A percentile compares a stretch with the other conserved stretches of the same genome.
Conservation (phyloP, 1,139 yeast genomes). For the Zhuliangozyma parablackwelliae region DNA sequence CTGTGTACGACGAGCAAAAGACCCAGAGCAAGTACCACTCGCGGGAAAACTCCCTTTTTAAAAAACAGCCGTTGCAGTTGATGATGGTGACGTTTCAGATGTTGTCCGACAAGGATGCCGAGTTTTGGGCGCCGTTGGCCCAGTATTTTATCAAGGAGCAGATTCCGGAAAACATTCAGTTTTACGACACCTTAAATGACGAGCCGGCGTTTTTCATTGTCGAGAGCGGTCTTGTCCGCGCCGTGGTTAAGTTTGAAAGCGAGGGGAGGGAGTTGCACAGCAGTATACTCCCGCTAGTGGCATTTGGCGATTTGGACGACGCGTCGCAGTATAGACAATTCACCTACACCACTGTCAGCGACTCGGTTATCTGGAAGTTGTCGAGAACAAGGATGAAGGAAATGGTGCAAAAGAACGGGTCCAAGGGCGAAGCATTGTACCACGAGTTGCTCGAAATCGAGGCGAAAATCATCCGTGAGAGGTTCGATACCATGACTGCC, state of each 20-base stretch:
- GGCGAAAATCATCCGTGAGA: slow-evolving; percentile 61
- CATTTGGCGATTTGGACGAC: slow-evolving; percentile 68
- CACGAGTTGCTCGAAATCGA: slow-evolving; percentile 66
- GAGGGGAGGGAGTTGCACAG: slow-evolving; percentile 62
- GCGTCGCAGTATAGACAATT: slow-evolving; percentile 36
- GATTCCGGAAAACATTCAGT: slow-evolving; percentile 45
- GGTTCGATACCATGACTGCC: slow-evolving; percentile 71
- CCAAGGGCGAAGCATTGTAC: slow-evolving; percentile 51
- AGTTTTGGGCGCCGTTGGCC: slow-evolving; percentile 59
- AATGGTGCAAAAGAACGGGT: slow-evolving; percentile 29
- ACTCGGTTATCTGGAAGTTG: slow-evolving; percentile 71
- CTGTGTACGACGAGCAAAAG: slow-evolving; percentile 41
- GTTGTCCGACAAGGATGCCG: slow-evolving; percentile 53
- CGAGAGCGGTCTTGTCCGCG: slow-evolving; percentile 74
- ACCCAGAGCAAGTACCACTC: slow-evolving; percentile 27
- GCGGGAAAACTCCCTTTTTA: slow-evolving; percentile 26
- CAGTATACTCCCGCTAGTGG: slow-evolving; percentile 81
- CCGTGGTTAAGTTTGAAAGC: slow-evolving; percentile 50
- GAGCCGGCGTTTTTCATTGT: slow-evolving; percentile 60
- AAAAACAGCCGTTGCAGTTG: slow-evolving; percentile 63
- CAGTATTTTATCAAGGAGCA: slow-evolving; percentile 50
- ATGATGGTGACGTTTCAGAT: slow-evolving; percentile 70
- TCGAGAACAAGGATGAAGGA: slow-evolving; percentile 42
- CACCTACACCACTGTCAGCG: slow-evolving; percentile 46
- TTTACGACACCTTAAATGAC: slow-evolving; percentile 41